Percentiles rank a stretch among this genome's conserved stretches.
These are phyloP conservation scores for Peziza echinospora DNA, from an alignment of 495 filamentous ascomycete genomes.

Conservation along the genomic window DNA sequence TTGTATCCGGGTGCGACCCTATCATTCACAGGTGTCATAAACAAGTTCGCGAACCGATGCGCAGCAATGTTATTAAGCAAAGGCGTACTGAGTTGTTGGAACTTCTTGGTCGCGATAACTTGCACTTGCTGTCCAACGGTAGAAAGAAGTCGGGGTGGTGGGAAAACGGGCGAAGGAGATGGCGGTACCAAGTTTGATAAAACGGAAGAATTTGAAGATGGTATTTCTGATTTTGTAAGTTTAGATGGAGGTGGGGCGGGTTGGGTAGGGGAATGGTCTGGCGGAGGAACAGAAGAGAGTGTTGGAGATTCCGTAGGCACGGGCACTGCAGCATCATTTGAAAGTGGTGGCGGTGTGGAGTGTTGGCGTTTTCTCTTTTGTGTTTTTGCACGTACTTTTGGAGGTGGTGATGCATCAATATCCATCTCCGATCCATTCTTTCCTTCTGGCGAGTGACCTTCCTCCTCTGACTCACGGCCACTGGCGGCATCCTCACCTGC, in stretches of 20 bases:
- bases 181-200: slow-evolving; percentile 26
- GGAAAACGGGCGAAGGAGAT: slow-evolving; percentile 24
- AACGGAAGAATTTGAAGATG: slow-evolving; percentile 18
- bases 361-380: neutral
- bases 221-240: neutral
- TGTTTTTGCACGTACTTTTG: neutral
- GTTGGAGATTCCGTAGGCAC: slow-evolving; percentile 8
- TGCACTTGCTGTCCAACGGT: slow-evolving; percentile 17
- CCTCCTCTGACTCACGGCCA: neutral
- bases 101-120: slow-evolving; percentile 20
- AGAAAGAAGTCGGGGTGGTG: slow-evolving; percentile 23
- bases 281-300: neutral
- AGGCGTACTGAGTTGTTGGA: slow-evolving; percentile 26
- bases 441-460: too few relatives aligned
- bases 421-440: neutral
- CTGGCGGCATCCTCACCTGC: neutral
- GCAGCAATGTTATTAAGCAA: slow-evolving; percentile 67
- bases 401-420: neutral
- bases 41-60: slow-evolving; percentile 76
- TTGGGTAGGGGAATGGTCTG: slow-evolving; percentile 8
- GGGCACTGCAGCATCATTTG: slow-evolving; percentile 1
- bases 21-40: slow-evolving; percentile 62
- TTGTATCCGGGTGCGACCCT: slow-evolving; percentile 72
- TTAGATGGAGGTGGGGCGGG: neutral
- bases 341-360: neutral